These are phyloP conservation scores for Cryptococcus neoformans DNA, from an alignment of 1,284 basidiomycete genomes.

Conservation along the genomic window DNA sequence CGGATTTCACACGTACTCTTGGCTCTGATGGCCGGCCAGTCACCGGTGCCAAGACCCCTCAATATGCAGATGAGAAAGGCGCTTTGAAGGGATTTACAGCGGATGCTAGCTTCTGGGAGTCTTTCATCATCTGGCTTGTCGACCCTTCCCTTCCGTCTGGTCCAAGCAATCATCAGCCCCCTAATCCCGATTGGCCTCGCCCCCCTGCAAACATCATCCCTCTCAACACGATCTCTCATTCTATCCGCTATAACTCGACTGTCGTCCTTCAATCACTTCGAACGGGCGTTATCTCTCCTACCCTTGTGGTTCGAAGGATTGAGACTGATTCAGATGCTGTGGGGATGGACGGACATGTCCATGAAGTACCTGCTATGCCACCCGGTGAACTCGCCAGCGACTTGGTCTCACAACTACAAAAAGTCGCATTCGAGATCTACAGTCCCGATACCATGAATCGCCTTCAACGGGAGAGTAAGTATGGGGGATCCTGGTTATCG, in stretches of 20 bases:
- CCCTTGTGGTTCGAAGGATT: conserved; percentile 89
- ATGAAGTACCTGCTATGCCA: conserved; percentile 53
- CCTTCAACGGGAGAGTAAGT: conserved; percentile 18
- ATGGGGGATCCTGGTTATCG: conserved; percentile 40
- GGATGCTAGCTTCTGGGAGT: conserved; percentile 58
- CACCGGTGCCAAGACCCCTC: conserved; percentile 58
- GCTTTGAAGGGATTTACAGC: conserved; percentile 48
- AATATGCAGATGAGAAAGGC: conserved; percentile 8
- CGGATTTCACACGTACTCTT: conserved; percentile 82
- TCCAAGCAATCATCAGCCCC: conserved; percentile 70
- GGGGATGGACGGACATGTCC: conserved; percentile 60
- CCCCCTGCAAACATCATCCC: conserved; percentile 82
- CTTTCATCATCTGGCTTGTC: conserved; percentile 79
- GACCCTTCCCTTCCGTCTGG: conserved; percentile 71
- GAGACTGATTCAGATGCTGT: conserved; percentile 86
- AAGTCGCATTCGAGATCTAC: conserved; percentile 84
- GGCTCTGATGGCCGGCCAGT: conserved; percentile 83
- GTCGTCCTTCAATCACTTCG: conserved; percentile 92
- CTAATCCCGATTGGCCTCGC: conserved; percentile 57
- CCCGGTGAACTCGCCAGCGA: conserved; percentile 87
- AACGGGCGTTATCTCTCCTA: conserved; percentile 87
- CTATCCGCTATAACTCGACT: conserved; percentile 92
- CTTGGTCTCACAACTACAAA: conserved; percentile 92
- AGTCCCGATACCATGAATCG: conserved; percentile 51
- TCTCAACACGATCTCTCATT: conserved; percentile 55